A percentile compares a stretch with the other conserved stretches of the same genome.
Conservation (phyloP, 2,329 filamentous ascomycete species). For the Canariomyces notabilis region DNA sequence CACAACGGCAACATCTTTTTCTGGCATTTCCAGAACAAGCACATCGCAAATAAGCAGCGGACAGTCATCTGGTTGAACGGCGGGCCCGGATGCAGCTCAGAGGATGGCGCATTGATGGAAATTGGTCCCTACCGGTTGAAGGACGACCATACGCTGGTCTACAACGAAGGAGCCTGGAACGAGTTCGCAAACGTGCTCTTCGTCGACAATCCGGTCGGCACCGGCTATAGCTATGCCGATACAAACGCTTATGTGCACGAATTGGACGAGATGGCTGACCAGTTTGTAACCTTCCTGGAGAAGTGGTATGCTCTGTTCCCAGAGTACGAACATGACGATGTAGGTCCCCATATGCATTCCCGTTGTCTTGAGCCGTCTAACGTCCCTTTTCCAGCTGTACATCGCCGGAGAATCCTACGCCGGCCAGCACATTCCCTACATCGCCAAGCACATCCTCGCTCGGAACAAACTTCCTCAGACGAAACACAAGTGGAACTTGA, state of each 20-base stretch:
- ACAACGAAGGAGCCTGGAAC: constrained; percentile 96
- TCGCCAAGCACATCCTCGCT: constrained; percentile 83
- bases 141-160: constrained; percentile 63
- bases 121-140: constrained; percentile 87
- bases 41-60: constrained; percentile 85
- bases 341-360: constrained; percentile 44
- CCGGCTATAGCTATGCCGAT: constrained; percentile 92
- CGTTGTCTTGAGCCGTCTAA: constrained; percentile 21
- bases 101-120: constrained; percentile 95
- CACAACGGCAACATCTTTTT: constrained; percentile 95
- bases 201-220: constrained; percentile 94
- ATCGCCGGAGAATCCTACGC: constrained; percentile 95
- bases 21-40: constrained; percentile 94
- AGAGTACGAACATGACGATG: constrained; percentile 86
- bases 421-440: constrained; percentile 95
- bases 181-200: constrained; percentile 97
- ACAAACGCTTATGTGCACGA: constrained; percentile 83
- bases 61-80: constrained; percentile 97
- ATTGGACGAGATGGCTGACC: constrained; percentile 79
- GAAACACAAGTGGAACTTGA: constrained; percentile 65
- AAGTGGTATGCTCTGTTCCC: constrained; percentile 90
- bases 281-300: constrained; percentile 84
- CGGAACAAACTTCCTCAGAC: constrained; percentile 64
- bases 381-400: constrained; percentile 62
- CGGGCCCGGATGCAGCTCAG: constrained; percentile 92